phyloP scores from a whole-genome alignment of 345 rosid genomes.

The Euclidium syriacum region DNA sequence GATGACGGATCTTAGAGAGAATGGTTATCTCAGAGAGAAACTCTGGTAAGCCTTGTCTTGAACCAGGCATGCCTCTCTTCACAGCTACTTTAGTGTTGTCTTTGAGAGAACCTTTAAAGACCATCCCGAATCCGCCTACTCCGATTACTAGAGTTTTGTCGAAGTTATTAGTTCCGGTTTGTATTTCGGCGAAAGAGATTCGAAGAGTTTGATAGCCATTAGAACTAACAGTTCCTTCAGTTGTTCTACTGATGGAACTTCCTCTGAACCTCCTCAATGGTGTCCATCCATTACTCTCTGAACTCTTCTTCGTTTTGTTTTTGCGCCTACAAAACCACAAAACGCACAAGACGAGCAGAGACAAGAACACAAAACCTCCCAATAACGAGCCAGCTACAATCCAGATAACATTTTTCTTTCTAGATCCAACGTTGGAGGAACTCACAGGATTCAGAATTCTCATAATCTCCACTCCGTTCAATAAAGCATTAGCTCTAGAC shows the following conservation, averaged over 20 bases:
- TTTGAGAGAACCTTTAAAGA: constrained; percentile 71
- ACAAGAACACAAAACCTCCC: constrained; percentile 49
- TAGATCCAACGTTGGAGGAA: constrained; percentile 16
- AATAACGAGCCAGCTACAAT: constrained; percentile 48
- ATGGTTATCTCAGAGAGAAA: constrained; percentile 83
- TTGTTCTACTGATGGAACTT: constrained; percentile 61
- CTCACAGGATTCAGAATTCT: constrained; percentile 42
- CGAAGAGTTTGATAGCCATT: constrained; percentile 60
- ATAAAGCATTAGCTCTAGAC: constrained; percentile 52
- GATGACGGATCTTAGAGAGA: constrained; percentile 81
- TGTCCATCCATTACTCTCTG: constrained; percentile 79
- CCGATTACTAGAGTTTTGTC: constrained; percentile 65
- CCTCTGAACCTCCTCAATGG: constrained; percentile 70
- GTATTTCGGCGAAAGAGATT: constrained; percentile 74
- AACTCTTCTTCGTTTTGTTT: constrained; percentile 34
- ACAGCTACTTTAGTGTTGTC: constrained; percentile 82
- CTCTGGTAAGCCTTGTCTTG: constrained; percentile 95
- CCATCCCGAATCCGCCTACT: constrained; percentile 95
- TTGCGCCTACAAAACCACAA: constrained; percentile 34
- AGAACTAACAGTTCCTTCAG: constrained; percentile 58
- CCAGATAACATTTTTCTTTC: constrained; percentile 44
- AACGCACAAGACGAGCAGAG: constrained; percentile 30
- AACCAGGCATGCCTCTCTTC: constrained; percentile 85
- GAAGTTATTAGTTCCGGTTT: constrained; percentile 70
- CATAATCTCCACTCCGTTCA: constrained; percentile 93